Conservation (phyloP, 1,284 basidiomycete species). For the Schizophyllum amplum region DNA sequence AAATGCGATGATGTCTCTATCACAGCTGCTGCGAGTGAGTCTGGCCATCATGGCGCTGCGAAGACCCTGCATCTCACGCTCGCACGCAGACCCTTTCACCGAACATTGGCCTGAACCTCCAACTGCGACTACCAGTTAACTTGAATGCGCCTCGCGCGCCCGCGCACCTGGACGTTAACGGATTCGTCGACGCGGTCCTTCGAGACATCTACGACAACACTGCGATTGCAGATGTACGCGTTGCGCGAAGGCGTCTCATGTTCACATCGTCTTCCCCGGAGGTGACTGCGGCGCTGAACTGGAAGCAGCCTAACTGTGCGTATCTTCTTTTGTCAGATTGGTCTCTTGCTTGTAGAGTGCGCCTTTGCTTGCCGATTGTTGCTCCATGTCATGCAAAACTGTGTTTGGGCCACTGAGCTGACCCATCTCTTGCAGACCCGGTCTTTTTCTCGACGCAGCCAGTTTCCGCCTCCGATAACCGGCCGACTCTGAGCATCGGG, state of each 20-base stretch:
- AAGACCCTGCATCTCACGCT: conserved; percentile 60
- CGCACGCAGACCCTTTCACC: neutral
- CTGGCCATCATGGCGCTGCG: too few relatives aligned
- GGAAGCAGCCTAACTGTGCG: conserved; percentile 99
- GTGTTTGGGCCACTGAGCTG: conserved; percentile 10
- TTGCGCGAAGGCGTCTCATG: conserved; percentile 64
- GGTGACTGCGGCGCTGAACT: conserved; percentile 86
- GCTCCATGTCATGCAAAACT: too few relatives aligned
- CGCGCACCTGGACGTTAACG: conserved; percentile 51
- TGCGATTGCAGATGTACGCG: conserved; percentile 38
- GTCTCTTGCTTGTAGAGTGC: too few relatives aligned
- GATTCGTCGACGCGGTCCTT: conserved; percentile 76
- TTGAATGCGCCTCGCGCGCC: conserved; percentile 39
- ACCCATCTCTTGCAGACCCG: conserved; percentile 54
- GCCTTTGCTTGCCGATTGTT: too few relatives aligned
- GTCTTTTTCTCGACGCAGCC: conserved; percentile 85
- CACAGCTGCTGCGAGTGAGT: conserved; percentile 63
- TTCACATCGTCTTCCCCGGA: conserved; percentile 87
- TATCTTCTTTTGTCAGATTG: too few relatives aligned
- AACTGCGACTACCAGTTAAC: conserved; percentile 50
- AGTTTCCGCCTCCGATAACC: conserved; percentile 28
- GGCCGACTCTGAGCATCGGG: conserved; percentile 66
- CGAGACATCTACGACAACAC: conserved; percentile 71
- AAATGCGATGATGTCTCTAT: conserved; percentile 61
- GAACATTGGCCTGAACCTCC: neutral